Conservation (phyloP, 495 filamentous ascomycete species). For the Neurospora sp. region DNA sequence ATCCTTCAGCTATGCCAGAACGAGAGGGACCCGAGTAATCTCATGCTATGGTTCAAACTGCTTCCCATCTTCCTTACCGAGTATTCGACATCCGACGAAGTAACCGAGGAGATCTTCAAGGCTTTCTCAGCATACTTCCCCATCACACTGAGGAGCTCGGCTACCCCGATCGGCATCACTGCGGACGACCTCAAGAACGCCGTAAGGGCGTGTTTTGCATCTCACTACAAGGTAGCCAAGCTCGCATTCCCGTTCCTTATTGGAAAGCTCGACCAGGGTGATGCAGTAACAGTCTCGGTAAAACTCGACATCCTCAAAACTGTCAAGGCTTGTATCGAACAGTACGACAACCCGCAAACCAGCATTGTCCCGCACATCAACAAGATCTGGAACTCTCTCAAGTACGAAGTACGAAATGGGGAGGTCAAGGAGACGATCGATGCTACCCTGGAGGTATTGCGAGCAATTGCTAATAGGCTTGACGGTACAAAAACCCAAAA, state of each 20-base stretch:
- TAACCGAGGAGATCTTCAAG: constrained; percentile 36
- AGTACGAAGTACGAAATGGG: constrained; percentile 49
- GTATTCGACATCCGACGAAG: constrained; percentile 30
- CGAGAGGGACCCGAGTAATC: constrained; percentile 40
- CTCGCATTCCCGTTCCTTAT: constrained; percentile 35
- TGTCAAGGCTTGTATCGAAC: constrained; percentile 33
- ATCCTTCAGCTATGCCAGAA: constrained; percentile 33
- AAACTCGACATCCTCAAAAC: constrained; percentile 44
- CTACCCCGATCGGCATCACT: constrained; percentile 32
- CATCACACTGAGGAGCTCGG: constrained; percentile 36
- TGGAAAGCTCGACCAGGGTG: constrained; percentile 40
- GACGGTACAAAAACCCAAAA: constrained; percentile 22
- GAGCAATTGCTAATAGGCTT: constrained; percentile 30
- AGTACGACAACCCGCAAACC: constrained; percentile 29
- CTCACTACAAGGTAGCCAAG: constrained; percentile 29
- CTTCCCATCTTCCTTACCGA: constrained; percentile 26
- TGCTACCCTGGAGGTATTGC: constrained; percentile 36
- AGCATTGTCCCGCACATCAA: constrained; percentile 31
- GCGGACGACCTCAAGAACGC: constrained; percentile 39
- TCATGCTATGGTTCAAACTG: constrained; percentile 39
- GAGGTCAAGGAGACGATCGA: constrained; percentile 41
- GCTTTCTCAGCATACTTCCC: constrained; percentile 43
- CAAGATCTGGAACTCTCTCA: constrained; percentile 44
- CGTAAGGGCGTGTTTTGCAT: constrained; percentile 37
- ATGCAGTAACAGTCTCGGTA: constrained; percentile 39